Percentiles rank a stretch among this genome's conserved stretches.
Evolutionary conservation across 345 rosid species (phyloP).

Genomic region (Kandelia obovata): DNA sequence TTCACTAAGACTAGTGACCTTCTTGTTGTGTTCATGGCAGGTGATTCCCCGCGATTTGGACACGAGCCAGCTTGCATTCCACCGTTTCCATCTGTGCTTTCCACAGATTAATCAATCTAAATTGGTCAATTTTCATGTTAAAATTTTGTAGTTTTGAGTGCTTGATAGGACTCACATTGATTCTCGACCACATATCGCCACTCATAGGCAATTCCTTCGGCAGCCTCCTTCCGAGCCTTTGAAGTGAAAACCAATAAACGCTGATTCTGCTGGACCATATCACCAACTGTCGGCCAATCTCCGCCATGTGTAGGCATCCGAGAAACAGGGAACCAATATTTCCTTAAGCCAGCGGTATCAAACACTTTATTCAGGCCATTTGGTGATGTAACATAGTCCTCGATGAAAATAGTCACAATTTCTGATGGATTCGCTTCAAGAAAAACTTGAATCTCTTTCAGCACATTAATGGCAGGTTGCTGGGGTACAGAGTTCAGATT

Average conservation of each 20-base stretch:
- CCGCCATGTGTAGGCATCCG: conserved; percentile 29
- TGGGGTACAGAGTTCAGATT: conserved; percentile 1
- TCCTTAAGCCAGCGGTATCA: conserved; percentile 25
- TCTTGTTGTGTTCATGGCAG: conserved; percentile 16
- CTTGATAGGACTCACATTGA: conserved; percentile 21
- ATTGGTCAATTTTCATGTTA: neutral
- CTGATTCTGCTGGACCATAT: conserved; percentile 27
- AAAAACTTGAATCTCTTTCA: conserved; percentile 27
- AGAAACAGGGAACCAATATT: conserved; percentile 33
- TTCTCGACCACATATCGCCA: conserved; percentile 29
- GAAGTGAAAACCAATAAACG: conserved; percentile 32
- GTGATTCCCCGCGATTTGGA: conserved; percentile 27
- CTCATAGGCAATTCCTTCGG: conserved; percentile 30
- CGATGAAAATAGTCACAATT: conserved; percentile 26
- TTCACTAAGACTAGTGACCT: conserved; percentile 20
- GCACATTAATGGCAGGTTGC: conserved; percentile 32
- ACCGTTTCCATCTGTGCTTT: conserved; percentile 21
- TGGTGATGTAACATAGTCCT: conserved; percentile 30
- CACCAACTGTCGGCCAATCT: conserved; percentile 28
- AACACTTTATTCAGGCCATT: conserved; percentile 25
- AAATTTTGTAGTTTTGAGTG: neutral
- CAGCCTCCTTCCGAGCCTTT: conserved; percentile 26
- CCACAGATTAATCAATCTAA: neutral
- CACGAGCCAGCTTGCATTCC: conserved; percentile 25
- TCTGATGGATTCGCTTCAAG: conserved; percentile 26